Evolutionary conservation across 176 grass and related monocot species (phyloP).

Genomic region (Oropetium thomaeum): DNA sequence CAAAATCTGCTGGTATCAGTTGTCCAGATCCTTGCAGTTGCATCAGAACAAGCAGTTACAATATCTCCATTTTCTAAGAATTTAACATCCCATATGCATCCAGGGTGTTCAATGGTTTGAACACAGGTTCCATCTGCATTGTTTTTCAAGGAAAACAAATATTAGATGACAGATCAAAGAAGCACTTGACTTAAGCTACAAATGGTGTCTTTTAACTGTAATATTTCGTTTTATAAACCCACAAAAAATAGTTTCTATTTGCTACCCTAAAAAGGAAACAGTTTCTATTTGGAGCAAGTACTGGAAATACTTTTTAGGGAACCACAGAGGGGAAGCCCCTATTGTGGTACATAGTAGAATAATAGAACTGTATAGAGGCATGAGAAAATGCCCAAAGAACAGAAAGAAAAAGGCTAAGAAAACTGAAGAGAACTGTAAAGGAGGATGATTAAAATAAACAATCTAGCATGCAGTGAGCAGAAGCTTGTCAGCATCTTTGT

Average conservation of each 20-base stretch:
- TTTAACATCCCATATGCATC: constrained; percentile 92
- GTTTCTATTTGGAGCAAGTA: constrained; percentile 16
- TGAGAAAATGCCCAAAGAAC: neutral
- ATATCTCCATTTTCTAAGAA: constrained; percentile 92
- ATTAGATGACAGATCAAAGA: constrained; percentile 13
- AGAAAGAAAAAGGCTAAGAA: neutral
- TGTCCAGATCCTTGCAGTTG: constrained; percentile 76
- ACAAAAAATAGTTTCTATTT: constrained; percentile 14
- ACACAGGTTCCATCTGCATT: constrained; percentile 80
- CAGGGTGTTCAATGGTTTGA: constrained; percentile 92
- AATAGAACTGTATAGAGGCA: neutral
- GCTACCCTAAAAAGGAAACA: no score
- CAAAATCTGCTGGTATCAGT: constrained; percentile 44
- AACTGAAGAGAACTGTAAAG: neutral
- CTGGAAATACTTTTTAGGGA: neutral
- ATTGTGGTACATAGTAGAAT: neutral
- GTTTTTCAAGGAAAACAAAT: constrained; percentile 5
- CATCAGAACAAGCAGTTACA: constrained; percentile 90
- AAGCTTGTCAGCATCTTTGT: neutral
- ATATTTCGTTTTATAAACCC: constrained; percentile 1
- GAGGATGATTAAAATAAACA: neutral
- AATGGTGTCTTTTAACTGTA: neutral
- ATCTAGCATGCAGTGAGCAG: neutral
- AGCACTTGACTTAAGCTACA: neutral
- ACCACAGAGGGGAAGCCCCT: neutral